phyloP scores from a whole-genome alignment of 2,329 filamentous ascomycete genomes.

The Phoma sp. region DNA sequence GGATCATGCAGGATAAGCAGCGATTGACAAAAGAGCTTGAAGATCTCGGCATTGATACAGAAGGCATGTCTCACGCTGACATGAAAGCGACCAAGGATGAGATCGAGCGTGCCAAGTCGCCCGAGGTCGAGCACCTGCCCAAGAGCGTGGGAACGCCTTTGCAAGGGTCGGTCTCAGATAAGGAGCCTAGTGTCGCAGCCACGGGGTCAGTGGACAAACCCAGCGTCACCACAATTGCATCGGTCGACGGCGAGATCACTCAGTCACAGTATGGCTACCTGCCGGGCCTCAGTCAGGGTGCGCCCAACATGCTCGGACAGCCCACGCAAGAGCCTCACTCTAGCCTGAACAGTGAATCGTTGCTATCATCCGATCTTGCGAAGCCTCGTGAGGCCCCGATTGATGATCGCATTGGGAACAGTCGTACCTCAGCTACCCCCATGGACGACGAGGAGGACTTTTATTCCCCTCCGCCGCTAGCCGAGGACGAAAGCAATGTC shows the following conservation, averaged over 20 bases:
- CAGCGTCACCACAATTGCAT: not conserved
- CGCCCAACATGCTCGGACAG: not conserved
- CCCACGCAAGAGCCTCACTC: not conserved
- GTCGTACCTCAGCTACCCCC: slow-evolving; percentile 25
- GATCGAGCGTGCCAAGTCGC: slow-evolving; percentile 38
- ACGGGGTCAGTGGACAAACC: not conserved
- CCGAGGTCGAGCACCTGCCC: slow-evolving; percentile 4
- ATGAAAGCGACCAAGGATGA: slow-evolving; percentile 52
- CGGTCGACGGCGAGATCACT: not conserved
- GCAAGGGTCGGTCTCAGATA: not conserved
- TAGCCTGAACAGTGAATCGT: not conserved
- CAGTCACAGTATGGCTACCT: slow-evolving; percentile 8
- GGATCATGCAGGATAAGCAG: slow-evolving; percentile 49
- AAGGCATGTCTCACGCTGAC: slow-evolving; percentile 53
- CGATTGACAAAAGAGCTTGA: slow-evolving; percentile 57
- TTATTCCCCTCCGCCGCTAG: slow-evolving; percentile 39
- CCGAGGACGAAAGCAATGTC: not conserved
- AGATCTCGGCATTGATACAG: slow-evolving; percentile 54
- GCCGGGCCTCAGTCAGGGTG: slow-evolving; percentile 23
- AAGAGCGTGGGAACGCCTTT: not conserved
- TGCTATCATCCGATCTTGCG: not conserved
- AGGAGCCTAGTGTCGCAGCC: not conserved
- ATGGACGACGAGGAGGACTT: slow-evolving; percentile 45
- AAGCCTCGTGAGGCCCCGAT: not conserved
- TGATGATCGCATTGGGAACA: not conserved